Base-by-base conservation (phyloP, 2,329 filamentous ascomycete species). In the Neobulgaria alba region DNA sequence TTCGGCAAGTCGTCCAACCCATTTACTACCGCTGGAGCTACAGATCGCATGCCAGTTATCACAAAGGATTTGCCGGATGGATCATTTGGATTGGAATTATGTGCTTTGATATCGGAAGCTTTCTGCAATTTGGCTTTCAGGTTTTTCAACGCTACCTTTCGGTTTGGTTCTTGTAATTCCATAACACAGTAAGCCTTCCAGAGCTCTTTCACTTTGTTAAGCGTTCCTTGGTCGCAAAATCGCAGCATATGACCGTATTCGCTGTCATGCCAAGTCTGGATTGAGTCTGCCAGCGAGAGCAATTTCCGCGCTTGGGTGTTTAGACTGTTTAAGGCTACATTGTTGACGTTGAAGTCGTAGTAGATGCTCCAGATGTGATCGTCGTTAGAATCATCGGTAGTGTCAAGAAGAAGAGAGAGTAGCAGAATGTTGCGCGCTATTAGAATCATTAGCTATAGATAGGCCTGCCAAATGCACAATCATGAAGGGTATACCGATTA, bases 381-480 rank as follows among this genome's bases (percentile, higher is more conserved):
- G 20, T 20, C 10, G 9, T 21, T 5, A 5, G 29, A 29, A 8
- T 21, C 31, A n/a, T 40, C 14, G 8, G n/a, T 18, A 10, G 38
- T 33, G 14, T 46, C 36, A 10, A 46, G 19, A n/a, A 46, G 10
- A 2, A 46, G 20, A 8, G 36, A 21, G 14, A 36, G 36, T 1
- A 46, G 29, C 2, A 43, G 29, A n/a, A 40, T 33, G 10, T 46
- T 43, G 14, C 43, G 36, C 16, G 43, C 43, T 46, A 16, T 8
- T 34, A 15, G 12, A 5, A 15, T 15, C 5, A 19, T 14, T 42
- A 17, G 21, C 20, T 16, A 17, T 5, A 15, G 31, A 12, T 2
- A 18, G 18, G 14, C 3, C 3, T 10, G 2, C 15, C 12, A 17
- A 16, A 5, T 31, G 5, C 5, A 26, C 23, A 26, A 26, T 7